Evolutionary conservation across 306 rosid species (phyloP).

Genomic region (Medicago ruthenica): DNA sequence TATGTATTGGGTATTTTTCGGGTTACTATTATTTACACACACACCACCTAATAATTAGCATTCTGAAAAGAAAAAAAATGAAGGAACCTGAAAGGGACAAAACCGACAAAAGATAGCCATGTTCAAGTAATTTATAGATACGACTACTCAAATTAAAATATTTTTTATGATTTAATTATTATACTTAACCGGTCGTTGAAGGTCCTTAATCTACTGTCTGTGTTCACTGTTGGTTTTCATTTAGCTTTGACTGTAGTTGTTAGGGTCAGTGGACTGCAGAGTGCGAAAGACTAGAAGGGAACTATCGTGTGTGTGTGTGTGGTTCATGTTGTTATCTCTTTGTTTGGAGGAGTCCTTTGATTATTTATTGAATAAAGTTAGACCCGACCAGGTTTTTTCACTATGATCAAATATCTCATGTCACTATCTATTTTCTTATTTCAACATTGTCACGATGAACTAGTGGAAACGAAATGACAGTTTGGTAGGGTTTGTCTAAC

Average conservation of each 20-base stretch:
- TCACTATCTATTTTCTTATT: conserved; percentile 14
- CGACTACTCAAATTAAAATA: conserved; percentile 22
- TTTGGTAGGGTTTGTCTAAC: background rate
- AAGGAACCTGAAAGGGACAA: conserved; percentile 13
- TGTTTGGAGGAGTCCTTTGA: conserved; percentile 22
- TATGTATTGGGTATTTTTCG: conserved; percentile 33
- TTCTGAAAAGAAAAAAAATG: background rate
- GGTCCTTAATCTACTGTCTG: background rate
- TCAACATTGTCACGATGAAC: conserved; percentile 24
- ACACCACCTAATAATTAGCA: conserved; percentile 8
- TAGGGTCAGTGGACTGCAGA: conserved; percentile 18
- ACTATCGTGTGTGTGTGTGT: conserved; percentile 3
- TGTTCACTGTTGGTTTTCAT: conserved; percentile 21
- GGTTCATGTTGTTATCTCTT: background rate
- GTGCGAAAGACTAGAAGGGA: conserved; percentile 29
- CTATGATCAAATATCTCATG: conserved; percentile 9
- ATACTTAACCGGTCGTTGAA: conserved; percentile 12
- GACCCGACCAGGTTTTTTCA: background rate
- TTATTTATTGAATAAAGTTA: conserved; percentile 21
- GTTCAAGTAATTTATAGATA: conserved; percentile 22
- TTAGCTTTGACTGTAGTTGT: conserved; percentile 28
- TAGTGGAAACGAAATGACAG: background rate
- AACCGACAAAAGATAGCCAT: conserved; percentile 12
- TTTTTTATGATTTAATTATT: background rate
- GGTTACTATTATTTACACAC: conserved; percentile 4